Conservation (phyloP, 2,329 filamentous ascomycete species). For the Colletotrichum tropicicola region DNA sequence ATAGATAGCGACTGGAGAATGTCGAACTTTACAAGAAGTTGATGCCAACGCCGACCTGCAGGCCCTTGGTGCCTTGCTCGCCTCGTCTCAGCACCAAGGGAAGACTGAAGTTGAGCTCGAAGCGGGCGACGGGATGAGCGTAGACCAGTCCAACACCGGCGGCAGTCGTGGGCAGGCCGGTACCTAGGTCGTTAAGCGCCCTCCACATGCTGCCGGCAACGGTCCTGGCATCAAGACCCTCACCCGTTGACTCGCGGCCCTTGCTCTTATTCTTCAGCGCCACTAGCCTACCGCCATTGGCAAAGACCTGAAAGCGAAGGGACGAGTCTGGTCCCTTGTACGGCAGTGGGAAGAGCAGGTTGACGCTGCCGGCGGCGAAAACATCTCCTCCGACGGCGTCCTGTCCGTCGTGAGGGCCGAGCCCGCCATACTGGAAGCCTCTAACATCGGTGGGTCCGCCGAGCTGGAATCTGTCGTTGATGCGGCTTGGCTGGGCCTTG, state of each 20-base stretch:
- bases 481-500: conserved; percentile 73
- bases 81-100: conserved; percentile 83
- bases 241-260: conserved; percentile 48
- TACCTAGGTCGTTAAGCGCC: conserved; percentile 76
- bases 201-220: conserved; percentile 63
- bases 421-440: conserved; percentile 88
- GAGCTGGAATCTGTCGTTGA: conserved; percentile 95
- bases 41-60: conserved; percentile 96
- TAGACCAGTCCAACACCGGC: conserved; percentile 93
- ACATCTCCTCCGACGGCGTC: conserved; percentile 93
- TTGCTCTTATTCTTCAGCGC: conserved; percentile 72
- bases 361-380: conserved; percentile 88
- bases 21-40: conserved; percentile 79
- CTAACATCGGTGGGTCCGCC: conserved; percentile 95
- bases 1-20: neutral
- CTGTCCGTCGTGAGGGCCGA: conserved; percentile 85
- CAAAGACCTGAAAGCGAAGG: conserved; percentile 87
- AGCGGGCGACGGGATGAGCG: conserved; percentile 90
- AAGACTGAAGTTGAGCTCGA: conserved; percentile 95
- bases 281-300: conserved; percentile 88
- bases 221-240: conserved; percentile 48
- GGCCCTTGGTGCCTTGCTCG: conserved; percentile 88
- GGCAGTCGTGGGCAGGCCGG: conserved; percentile 83
- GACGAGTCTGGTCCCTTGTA: conserved; percentile 83
- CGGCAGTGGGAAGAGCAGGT: conserved; percentile 86